phyloP scores from a whole-genome alignment of 345 rosid genomes.

The Psidium friedrichsthalianum region DNA sequence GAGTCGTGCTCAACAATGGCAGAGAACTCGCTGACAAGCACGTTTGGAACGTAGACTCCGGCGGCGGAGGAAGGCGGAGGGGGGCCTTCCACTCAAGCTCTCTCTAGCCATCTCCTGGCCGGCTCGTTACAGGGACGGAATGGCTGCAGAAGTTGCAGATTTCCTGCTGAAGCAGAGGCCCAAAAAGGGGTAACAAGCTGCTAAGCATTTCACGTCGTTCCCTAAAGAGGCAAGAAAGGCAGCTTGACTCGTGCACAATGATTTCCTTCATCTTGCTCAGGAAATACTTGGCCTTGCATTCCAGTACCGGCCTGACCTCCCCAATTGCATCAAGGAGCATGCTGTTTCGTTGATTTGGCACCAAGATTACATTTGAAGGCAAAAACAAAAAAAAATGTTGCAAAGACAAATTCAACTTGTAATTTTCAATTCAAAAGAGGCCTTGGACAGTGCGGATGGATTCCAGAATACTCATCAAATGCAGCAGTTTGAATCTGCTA shows the following conservation, averaged over 20 bases:
- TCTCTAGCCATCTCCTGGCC: no score
- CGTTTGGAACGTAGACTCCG: constrained; percentile 19
- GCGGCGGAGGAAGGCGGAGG: constrained; percentile 3
- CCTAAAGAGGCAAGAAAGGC: constrained; percentile 96
- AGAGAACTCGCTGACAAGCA: constrained; percentile 10
- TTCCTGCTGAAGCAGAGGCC: no score
- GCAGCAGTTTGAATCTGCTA: constrained; percentile 79
- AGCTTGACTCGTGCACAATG: constrained; percentile 93
- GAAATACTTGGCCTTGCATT: constrained; percentile 90
- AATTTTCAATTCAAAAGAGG: constrained; percentile 64
- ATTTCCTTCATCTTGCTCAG: constrained; percentile 74
- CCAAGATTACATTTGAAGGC: constrained; percentile 82
- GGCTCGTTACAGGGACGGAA: no score
- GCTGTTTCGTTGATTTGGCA: constrained; percentile 82
- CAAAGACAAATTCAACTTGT: constrained; percentile 74
- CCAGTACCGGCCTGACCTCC: constrained; percentile 84
- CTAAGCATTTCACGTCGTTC: no score
- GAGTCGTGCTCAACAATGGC: constrained; percentile 1
- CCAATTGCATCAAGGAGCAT: constrained; percentile 63
- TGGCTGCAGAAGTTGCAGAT: no score
- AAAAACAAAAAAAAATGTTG: constrained; percentile 65
- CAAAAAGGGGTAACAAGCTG: no score
- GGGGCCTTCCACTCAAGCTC: no score
- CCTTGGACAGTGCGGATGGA: constrained; percentile 81
- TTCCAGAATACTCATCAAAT: constrained; percentile 86